A percentile compares a stretch with the other conserved stretches of the same genome.
Evolutionary conservation across 306 rosid genomes (phyloP).

Genomic region (Begonia fuchsioides): DNA sequence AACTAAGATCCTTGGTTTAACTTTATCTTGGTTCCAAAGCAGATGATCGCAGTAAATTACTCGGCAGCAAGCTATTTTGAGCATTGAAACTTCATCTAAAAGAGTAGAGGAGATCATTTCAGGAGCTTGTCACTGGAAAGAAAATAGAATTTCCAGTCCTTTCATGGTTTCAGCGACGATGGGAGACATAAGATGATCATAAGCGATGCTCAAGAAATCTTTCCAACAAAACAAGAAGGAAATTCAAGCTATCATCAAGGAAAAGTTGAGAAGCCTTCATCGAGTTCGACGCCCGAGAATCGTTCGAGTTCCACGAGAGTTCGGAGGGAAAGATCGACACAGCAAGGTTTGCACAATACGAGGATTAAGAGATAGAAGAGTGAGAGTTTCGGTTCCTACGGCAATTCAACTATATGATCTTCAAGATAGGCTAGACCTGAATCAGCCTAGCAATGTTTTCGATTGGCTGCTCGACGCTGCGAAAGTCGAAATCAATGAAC

Average conservation of each 20-base stretch:
- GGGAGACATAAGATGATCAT: slow-evolving; percentile 43
- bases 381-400: slow-evolving; percentile 69
- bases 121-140: not conserved
- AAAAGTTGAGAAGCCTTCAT: slow-evolving; percentile 24
- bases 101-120: not conserved
- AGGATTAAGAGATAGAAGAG: slow-evolving; percentile 71
- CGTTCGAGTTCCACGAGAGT: slow-evolving; percentile 66
- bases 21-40: not conserved
- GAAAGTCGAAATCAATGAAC: slow-evolving; percentile 69
- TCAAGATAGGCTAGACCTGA: slow-evolving; percentile 75
- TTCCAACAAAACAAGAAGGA: slow-evolving; percentile 30
- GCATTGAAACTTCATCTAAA: not conserved
- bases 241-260: slow-evolving; percentile 16
- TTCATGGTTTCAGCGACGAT: slow-evolving; percentile 12
- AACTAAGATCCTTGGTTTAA: not conserved
- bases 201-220: slow-evolving; percentile 26
- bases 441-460: slow-evolving; percentile 81
- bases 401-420: slow-evolving; percentile 86
- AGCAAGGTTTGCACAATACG: slow-evolving; percentile 70
- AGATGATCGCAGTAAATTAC: too few species aligned
- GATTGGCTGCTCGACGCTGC: slow-evolving; percentile 86
- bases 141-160: not conserved
- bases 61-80: too few species aligned
- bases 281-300: slow-evolving; percentile 54
- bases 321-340: slow-evolving; percentile 81